Base-by-base conservation (phyloP, 441 rosid genomes). In the Flueggea neowawraea region DNA sequence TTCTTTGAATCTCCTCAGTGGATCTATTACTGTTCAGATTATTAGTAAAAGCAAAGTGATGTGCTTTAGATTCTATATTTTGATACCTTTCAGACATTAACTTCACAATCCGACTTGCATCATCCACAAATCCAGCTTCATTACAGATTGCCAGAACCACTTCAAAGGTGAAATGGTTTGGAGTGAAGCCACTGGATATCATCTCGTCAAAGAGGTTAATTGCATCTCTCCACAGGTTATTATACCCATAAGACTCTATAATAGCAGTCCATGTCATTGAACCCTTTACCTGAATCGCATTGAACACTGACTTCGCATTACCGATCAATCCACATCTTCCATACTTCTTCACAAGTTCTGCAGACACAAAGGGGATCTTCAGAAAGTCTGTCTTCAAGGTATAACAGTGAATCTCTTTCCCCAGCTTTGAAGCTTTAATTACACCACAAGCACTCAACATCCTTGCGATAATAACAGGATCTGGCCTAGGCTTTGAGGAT, bases 361-460 rank as follows among this genome's bases (percentile, higher is more conserved):
- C 81, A 15, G 89, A 79, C 32, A 92, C 88, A 63, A 65, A 81
- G 31, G 95, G 96, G 60, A 84, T 72, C 0, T 70, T 69, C 63
- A 73, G 85, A 28, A 88, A 86, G 11, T 76, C 66, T 58, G 80
- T 88, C 79, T 90, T 92, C 66, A 90, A 72, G 43, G 79, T 71
- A 54, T 83, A 85, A 22, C 86, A 91, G 13, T 89, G 96, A 58
- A 92, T 62, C 84, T 92, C 98, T 63, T 84, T 86, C 31, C 96
- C 98, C 0, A 84, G 83, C 76, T 75, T 85, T 64, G 74, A 56
- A 54, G 78, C 81, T 73, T 77, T 81, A 54, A 81, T 82, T 63
- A 77, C 68, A 55, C 73, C 41, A 58, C 91, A 89, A 48, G 83
- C 67, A 28, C 68, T 73, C 67, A 86, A 76, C 73, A 88, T 70